Evolutionary conservation across 192 early-diverging fungal species (phyloP).

Genomic region (Rhizoclosmatium globosum): DNA sequence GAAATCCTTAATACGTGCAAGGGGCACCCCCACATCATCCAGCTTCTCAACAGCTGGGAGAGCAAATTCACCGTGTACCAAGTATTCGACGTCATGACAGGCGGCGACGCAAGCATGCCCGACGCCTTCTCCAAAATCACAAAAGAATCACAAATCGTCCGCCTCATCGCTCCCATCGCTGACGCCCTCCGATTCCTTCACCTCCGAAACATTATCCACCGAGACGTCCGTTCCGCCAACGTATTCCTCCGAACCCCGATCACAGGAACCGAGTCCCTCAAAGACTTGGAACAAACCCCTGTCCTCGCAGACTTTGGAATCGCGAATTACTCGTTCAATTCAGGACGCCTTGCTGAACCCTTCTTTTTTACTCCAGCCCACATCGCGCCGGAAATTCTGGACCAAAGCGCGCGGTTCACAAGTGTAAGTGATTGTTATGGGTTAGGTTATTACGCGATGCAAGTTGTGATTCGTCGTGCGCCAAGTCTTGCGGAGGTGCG

Average conservation of each 20-base stretch:
- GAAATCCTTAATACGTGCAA: slow-evolving; percentile 10
- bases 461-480: slow-evolving; percentile 1
- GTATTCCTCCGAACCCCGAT: slow-evolving; percentile 29
- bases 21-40: slow-evolving; percentile 17
- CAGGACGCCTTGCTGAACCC: slow-evolving; percentile 15
- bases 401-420: slow-evolving; percentile 24
- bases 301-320: slow-evolving; percentile 40
- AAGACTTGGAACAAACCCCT: slow-evolving; percentile 27
- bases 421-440: slow-evolving; percentile 28
- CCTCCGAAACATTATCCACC: slow-evolving; percentile 6
- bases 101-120: slow-evolving; percentile 15
- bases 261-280: slow-evolving; percentile 18
- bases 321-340: slow-evolving; percentile 18
- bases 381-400: slow-evolving; percentile 37
- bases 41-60: slow-evolving; percentile 24
- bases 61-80: slow-evolving; percentile 24
- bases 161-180: slow-evolving; percentile 31
- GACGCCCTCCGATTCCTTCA: slow-evolving; percentile 35
- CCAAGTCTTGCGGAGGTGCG: slow-evolving; percentile 8
- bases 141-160: slow-evolving; percentile 5
- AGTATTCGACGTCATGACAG: slow-evolving; percentile 27
- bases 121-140: background rate
- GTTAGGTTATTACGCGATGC: slow-evolving; percentile 26
- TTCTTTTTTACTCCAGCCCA: slow-evolving; percentile 27
- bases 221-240: slow-evolving; percentile 33